Conservation (phyloP, 306 rosid species). For the Urtica urens region DNA sequence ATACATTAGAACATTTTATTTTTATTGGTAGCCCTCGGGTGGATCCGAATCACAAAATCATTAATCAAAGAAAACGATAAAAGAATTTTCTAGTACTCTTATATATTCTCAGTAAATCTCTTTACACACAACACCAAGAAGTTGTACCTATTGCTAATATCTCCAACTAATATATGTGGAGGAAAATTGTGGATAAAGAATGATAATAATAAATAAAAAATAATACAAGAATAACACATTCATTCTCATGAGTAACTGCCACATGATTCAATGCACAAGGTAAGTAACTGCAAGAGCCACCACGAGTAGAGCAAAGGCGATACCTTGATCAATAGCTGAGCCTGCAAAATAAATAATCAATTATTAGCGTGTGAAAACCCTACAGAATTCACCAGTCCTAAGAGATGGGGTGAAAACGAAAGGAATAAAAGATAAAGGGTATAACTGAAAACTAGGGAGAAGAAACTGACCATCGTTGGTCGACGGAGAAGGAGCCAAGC, state of each 20-base stretch:
- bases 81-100: no score
- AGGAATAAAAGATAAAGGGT: no score
- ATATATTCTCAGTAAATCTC: not conserved
- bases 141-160: constrained; percentile 2
- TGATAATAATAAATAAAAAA: not conserved
- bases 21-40: no score
- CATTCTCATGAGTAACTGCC: no score
- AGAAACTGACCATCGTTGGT: constrained; percentile 30
- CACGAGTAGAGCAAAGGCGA: constrained; percentile 49
- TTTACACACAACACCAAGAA: not conserved
- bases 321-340: constrained; percentile 56
- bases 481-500: constrained; percentile 33
- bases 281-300: constrained; percentile 60
- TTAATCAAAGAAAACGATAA: no score
- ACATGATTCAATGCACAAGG: constrained; percentile 36
- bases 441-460: no score
- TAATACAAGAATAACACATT: not conserved
- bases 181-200: constrained; percentile 10
- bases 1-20: no score
- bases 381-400: no score
- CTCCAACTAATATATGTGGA: constrained; percentile 11
- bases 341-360: constrained; percentile 19
- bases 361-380: no score
- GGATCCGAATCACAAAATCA: no score
- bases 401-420: no score